Evolutionary conservation across 805 yeast genomes (phyloP), one percentile per base, ranked within the genome.

Genomic region (Metschnikowia peoriensis): DNA sequence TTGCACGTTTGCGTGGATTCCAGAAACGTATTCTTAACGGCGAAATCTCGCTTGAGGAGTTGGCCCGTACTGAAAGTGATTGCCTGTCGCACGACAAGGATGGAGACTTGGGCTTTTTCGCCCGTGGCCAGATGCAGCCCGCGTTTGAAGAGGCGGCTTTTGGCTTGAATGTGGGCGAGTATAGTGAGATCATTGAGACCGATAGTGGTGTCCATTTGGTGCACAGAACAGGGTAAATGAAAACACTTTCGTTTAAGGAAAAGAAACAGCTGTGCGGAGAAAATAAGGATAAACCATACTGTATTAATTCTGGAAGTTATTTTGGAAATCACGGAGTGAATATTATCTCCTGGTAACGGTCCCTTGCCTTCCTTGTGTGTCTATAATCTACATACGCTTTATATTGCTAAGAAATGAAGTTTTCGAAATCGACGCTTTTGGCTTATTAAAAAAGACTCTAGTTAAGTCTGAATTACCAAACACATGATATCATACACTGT

Each of bases 71-170:
- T 2, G 94, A 89, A 66, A 86, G 96, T 56, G 99, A 93, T 66
- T 91, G 97, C 69, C 81, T 88, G 15, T 86, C 96, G 10, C 96
- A 88, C 62, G 75, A 86, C 44, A 84, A 88, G 63, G 90, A 91
- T 17, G 99, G 99, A 44, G 99, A 94, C 67, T 76, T 94, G 61
- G 98, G 99, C 0, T 83, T 73, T 64, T 94, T 94, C 65, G 89
- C 88, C 27, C 83, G 79, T 55, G 97, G 97, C 39, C 91, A 86
- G 61, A 94, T 94, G 99, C 98, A 94, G 69, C 97, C 97, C 37
- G 73, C 86, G 53, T 94, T 94, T 65, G 99, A 94, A 69, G 84
- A 84, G 54, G 96, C 94, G 1, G 85, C 97, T 1, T 93, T 88
- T 67, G 84, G 72, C 5, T 74, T 94, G 58, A 82, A 88, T 58